Conservation (phyloP, 805 yeast genomes). For the Yarrowia sp. region DNA sequence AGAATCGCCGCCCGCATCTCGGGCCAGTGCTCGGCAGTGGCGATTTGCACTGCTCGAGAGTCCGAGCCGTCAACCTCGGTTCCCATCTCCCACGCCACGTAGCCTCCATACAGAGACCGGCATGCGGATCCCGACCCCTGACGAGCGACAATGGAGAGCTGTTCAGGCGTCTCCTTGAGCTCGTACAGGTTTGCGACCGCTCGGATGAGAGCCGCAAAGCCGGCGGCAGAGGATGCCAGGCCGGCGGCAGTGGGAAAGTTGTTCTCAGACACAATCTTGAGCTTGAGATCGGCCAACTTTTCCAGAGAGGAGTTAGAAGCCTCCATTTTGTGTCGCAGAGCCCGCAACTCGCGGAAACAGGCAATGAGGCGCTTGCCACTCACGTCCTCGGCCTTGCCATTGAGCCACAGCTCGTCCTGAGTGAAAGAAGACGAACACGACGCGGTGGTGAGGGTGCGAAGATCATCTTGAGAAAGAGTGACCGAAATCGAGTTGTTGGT, state of each 20-base stretch:
- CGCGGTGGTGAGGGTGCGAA: constrained; percentile 89
- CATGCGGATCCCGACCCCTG: constrained; percentile 99
- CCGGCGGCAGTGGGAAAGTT: constrained; percentile 99
- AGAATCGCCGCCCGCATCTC: constrained; percentile 85
- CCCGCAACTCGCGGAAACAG: constrained; percentile 73
- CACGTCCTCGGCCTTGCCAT: constrained; percentile 77
- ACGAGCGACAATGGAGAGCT: constrained; percentile 89
- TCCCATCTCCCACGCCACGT: constrained; percentile 99
- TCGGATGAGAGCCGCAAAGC: constrained; percentile 91
- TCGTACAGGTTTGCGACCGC: constrained; percentile 84
- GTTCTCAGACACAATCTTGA: constrained; percentile 87
- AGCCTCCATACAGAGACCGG: constrained; percentile 94
- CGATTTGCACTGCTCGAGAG: constrained; percentile 90
- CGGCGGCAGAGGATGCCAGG: constrained; percentile 96
- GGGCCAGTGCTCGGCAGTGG: constrained; percentile 86
- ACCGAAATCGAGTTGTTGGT: constrained; percentile 96
- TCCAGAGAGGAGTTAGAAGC: constrained; percentile 44
- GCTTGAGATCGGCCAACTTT: constrained; percentile 53
- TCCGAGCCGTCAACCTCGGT: constrained; percentile 70
- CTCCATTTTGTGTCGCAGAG: constrained; percentile 63
- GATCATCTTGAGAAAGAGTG: constrained; percentile 85
- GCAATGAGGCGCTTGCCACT: constrained; percentile 52
- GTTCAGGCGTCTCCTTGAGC: constrained; percentile 81
- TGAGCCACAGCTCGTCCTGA: constrained; percentile 75
- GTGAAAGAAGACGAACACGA: constrained; percentile 57